Base-by-base conservation (phyloP, 352 stramenopile species). In the Globisporangium uncinulatum region DNA sequence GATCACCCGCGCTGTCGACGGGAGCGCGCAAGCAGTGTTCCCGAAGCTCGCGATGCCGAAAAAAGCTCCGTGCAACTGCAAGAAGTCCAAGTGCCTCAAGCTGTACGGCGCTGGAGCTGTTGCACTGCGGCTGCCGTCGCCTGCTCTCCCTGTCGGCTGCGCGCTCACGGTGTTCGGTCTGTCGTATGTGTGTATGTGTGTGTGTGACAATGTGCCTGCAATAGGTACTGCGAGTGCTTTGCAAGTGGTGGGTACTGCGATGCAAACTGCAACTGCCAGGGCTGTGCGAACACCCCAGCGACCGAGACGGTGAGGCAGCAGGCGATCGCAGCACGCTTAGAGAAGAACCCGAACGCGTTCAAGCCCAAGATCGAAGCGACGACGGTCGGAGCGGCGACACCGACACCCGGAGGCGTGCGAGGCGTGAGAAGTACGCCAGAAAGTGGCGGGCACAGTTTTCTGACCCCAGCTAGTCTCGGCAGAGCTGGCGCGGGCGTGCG, bases 31-130 rank as follows among this genome's bases (percentile, higher is more conserved):
- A 17, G 37, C 67, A 20, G 24, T 54, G 10, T 42, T 60, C 21
- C 21, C 59, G 7, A 42, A 61, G 2, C 20, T 52, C 13, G 39
- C 17, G 24, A 52, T 37, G 44, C 50, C 58, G 41, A 92, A 85
- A 51, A 89, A 87, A 45, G 78, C 82, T 0, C 81, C 82, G 6
- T 99, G 96, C 76, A 98, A 97, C 51, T 99, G 96, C 76, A 98
- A 98, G 63, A 98, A 98, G 69, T 98, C 94, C 36, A 97, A 97
- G 69, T 99, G 96, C 55, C 79, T 99, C 15, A 99, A 99, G 71
- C 62, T 99, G 29, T 96, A 76, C 65, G 70, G 72, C 39, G 20
- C 7, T 21, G 14, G 10, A 43, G 11, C 37, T 34, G 7, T 36
- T 44, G 15, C 39, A 39, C 10, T 19, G 24, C 19, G 21, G 4